Evolutionary conservation across 495 filamentous ascomycete genomes (phyloP).

Genomic region (Talaromyces ruber): DNA sequence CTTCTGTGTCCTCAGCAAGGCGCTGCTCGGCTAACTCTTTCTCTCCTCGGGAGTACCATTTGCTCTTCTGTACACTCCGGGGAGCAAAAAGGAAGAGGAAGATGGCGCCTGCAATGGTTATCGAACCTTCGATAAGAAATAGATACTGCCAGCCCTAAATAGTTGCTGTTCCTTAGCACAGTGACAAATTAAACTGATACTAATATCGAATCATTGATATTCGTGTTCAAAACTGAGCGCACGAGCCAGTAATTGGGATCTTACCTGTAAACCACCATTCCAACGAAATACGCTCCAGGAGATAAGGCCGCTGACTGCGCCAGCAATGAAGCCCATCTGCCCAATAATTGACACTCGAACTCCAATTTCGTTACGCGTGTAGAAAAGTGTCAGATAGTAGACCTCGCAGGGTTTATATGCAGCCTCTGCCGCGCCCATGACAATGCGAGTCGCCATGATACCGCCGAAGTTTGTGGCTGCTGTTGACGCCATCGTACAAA

Average conservation of each 20-base stretch:
- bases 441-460: constrained; percentile 35
- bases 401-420: constrained; percentile 53
- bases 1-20: constrained; percentile 10
- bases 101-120: constrained; percentile 50
- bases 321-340: constrained; percentile 58
- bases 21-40: background rate
- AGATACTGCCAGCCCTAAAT: constrained; percentile 55
- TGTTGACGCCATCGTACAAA: constrained; percentile 26
- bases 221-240: constrained; percentile 18
- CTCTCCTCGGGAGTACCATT: constrained; percentile 9
- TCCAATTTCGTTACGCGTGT: constrained; percentile 55
- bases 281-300: constrained; percentile 60
- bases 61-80: constrained; percentile 46
- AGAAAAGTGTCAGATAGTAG: constrained; percentile 52
- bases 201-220: too few relatives aligned
- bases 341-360: constrained; percentile 65
- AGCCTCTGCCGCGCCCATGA: constrained; percentile 48
- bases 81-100: constrained; percentile 60
- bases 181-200: too few relatives aligned
- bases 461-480: constrained; percentile 46
- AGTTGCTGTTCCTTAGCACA: too few relatives aligned
- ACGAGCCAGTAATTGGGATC: constrained; percentile 34
- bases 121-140: constrained; percentile 62
- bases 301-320: constrained; percentile 56
- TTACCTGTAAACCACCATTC: too few relatives aligned